Evolutionary conservation across 1,284 basidiomycete species (phyloP).

Genomic region (Marasmius sp.): DNA sequence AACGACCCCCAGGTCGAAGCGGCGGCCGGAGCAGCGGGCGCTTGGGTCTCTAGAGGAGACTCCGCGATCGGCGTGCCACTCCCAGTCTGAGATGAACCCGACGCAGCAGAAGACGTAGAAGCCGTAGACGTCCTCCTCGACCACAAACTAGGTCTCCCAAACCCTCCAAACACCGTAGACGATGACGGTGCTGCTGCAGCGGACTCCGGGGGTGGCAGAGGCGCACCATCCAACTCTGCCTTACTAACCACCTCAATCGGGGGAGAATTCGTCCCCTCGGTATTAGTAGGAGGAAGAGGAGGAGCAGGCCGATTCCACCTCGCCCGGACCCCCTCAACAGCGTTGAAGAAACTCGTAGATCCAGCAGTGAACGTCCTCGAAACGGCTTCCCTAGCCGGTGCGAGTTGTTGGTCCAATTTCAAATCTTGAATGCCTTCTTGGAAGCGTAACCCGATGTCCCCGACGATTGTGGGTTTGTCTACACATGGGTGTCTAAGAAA

Average conservation of each 20-base stretch:
- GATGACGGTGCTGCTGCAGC: too few relatives aligned
- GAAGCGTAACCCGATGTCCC: constrained; percentile 86
- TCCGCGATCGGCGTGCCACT: neutral
- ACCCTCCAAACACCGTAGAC: neutral
- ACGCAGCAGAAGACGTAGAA: neutral
- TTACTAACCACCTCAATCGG: constrained; percentile 10
- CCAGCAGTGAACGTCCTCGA: constrained; percentile 72
- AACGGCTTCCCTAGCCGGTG: constrained; percentile 84
- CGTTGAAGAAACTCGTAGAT: constrained; percentile 83
- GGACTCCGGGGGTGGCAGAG: neutral
- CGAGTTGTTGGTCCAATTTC: constrained; percentile 86
- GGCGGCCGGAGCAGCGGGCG: too few relatives aligned
- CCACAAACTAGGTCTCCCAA: constrained; percentile 4
- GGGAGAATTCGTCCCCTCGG: neutral
- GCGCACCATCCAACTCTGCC: constrained; percentile 7
- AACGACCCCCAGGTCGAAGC: neutral
- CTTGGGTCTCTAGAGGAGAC: neutral
- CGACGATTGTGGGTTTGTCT: constrained; percentile 83
- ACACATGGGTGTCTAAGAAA: constrained; percentile 77
- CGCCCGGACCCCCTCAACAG: constrained; percentile 82
- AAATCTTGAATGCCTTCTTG: constrained; percentile 90
- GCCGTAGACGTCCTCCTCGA: constrained; percentile 4
- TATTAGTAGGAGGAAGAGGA: constrained; percentile 24
- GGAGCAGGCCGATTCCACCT: constrained; percentile 60
- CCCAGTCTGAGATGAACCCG: neutral